A percentile compares a stretch with the other conserved stretches of the same genome.
Evolutionary conservation across 176 grass and related monocot species (phyloP).

Genomic region (Aegilops bicornis): DNA sequence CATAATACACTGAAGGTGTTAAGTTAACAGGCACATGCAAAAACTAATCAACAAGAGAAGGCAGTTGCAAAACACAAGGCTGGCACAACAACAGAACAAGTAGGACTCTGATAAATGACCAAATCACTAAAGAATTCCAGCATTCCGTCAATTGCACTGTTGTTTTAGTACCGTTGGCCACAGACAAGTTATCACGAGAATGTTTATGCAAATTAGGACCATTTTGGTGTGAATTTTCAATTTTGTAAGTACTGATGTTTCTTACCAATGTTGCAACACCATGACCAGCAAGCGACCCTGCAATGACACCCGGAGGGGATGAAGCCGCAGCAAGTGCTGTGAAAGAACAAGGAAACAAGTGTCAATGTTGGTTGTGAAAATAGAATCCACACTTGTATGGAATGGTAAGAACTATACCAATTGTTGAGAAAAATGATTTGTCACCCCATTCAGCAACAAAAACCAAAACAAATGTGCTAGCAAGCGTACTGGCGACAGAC

Average conservation of each 20-base stretch:
- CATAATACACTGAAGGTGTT: not conserved
- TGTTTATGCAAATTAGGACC: slow-evolving; percentile 3
- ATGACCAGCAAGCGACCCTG: slow-evolving; percentile 84
- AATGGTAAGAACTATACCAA: slow-evolving; percentile 47
- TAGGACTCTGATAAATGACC: not conserved
- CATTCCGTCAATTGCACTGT: not conserved
- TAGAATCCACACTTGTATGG: not conserved
- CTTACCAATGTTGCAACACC: slow-evolving; percentile 93
- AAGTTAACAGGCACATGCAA: slow-evolving; percentile 12
- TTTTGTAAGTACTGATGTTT: slow-evolving; percentile 6
- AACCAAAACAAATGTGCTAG: slow-evolving; percentile 96
- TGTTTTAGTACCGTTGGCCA: not conserved
- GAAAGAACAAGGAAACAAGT: slow-evolving; percentile 23
- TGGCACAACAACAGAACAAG: not conserved
- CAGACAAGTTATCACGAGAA: not conserved
- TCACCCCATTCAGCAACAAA: slow-evolving; percentile 99
- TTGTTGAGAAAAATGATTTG: slow-evolving; percentile 98
- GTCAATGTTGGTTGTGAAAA: slow-evolving; percentile 19
- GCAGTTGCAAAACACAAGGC: slow-evolving; percentile 1
- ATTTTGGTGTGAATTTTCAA: not conserved
- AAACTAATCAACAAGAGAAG: slow-evolving; percentile 7
- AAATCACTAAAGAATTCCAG: not conserved
- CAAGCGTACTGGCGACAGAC: slow-evolving; percentile 70
- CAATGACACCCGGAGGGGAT: slow-evolving; percentile 94
- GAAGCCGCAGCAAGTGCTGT: slow-evolving; percentile 95